Evolutionary conservation across 306 rosid genomes (phyloP).

Genomic region (Rosa multiflora): DNA sequence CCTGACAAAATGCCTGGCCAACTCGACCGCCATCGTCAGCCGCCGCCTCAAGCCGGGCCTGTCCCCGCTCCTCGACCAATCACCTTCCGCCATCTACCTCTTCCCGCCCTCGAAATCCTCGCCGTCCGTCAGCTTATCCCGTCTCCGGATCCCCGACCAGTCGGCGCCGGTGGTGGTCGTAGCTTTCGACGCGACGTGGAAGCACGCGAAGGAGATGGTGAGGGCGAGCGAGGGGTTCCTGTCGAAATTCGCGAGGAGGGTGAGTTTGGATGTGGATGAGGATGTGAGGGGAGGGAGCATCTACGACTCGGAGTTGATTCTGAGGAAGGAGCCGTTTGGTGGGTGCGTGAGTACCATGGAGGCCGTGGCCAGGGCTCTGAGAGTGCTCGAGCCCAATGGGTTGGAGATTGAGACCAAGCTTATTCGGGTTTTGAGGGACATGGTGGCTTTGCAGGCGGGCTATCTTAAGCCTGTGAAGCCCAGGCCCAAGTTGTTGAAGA

Average conservation of each 20-base stretch:
- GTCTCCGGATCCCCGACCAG: background rate
- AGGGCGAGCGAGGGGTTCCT: slow-evolving; percentile 69
- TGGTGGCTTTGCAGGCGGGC: slow-evolving; percentile 67
- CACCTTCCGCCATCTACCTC: slow-evolving; percentile 59
- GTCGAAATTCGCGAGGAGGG: slow-evolving; percentile 57
- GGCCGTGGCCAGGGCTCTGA: slow-evolving; percentile 73
- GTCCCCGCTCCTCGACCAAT: slow-evolving; percentile 56
- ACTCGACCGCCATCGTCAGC: slow-evolving; percentile 57
- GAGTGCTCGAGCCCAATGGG: slow-evolving; percentile 70
- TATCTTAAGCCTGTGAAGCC: slow-evolving; percentile 64
- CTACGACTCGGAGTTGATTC: slow-evolving; percentile 68
- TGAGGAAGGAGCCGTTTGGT: slow-evolving; percentile 78
- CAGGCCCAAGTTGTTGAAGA: slow-evolving; percentile 64
- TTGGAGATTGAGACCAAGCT: slow-evolving; percentile 45
- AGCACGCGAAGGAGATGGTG: slow-evolving; percentile 94
- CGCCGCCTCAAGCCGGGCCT: slow-evolving; percentile 71
- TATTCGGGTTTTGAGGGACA: slow-evolving; percentile 60
- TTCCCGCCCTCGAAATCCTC: slow-evolving; percentile 63
- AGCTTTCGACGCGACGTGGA: slow-evolving; percentile 89
- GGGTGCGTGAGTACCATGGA: slow-evolving; percentile 87
- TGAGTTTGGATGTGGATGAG: slow-evolving; percentile 61
- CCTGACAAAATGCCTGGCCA: slow-evolving; percentile 65
- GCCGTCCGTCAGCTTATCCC: slow-evolving; percentile 44
- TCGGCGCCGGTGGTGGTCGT: slow-evolving; percentile 42
- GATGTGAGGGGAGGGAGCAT: slow-evolving; percentile 58